phyloP scores from a whole-genome alignment of 176 grass and related monocot genomes.

The Thalia dealbata region DNA sequence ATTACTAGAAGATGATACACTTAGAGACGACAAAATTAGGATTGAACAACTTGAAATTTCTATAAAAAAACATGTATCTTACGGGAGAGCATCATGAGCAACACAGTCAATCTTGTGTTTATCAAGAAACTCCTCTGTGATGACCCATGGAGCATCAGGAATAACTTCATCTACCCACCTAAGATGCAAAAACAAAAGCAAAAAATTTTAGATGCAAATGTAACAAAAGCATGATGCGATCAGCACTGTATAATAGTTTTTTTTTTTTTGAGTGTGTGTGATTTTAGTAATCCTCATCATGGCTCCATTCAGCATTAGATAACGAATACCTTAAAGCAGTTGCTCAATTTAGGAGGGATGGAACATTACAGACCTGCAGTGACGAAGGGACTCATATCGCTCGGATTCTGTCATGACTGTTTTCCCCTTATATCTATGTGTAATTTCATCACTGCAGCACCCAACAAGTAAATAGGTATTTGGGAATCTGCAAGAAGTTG shows the following conservation, averaged over 20 bases:
- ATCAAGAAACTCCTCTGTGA: conserved; percentile 82
- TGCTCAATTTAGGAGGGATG: not conserved
- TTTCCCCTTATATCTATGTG: conserved; percentile 80
- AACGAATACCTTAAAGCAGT: not conserved
- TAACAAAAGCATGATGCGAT: not conserved
- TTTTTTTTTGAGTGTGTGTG: too few relatives aligned
- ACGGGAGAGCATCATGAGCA: conserved; percentile 82
- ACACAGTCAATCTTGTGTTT: conserved; percentile 82
- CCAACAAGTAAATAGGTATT: conserved; percentile 88
- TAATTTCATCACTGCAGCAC: conserved; percentile 86
- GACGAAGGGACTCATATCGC: conserved; percentile 88
- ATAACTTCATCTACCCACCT: conserved; percentile 98
- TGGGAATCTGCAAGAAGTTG: conserved; percentile 53
- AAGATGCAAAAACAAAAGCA: conserved; percentile 1
- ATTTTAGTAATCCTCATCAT: not conserved
- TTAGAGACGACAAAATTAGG: too few relatives aligned
- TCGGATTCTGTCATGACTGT: conserved; percentile 89
- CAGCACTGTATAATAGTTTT: not conserved
- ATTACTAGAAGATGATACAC: too few relatives aligned
- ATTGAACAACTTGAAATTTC: not conserved
- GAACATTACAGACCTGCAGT: conserved; percentile 64
- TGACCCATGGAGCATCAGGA: conserved; percentile 94
- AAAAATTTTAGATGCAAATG: conserved; percentile 1
- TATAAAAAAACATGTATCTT: conserved; percentile 21
- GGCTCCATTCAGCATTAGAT: not conserved